Evolutionary conservation across 169 alveolate genomes (phyloP).

Genomic region (Plasmodium vinckei): DNA sequence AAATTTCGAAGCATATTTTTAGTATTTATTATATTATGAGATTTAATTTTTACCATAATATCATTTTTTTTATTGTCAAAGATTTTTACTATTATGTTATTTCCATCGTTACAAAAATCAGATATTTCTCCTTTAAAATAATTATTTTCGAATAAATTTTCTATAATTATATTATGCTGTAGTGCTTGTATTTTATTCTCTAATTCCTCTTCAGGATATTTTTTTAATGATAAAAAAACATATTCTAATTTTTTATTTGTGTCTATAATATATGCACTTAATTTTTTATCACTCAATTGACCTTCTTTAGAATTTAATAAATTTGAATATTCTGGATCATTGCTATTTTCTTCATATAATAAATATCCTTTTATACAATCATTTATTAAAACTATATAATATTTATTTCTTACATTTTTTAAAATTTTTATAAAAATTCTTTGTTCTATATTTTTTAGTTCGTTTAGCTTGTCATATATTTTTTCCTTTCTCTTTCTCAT

Average conservation of each 20-base stretch:
- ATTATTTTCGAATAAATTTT: slow-evolving; percentile 69
- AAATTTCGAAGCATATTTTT: slow-evolving; percentile 64
- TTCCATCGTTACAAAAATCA: slow-evolving; percentile 72
- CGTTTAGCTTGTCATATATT: slow-evolving; percentile 61
- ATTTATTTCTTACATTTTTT: slow-evolving; percentile 74
- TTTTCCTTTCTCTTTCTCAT: slow-evolving; percentile 69
- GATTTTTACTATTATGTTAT: slow-evolving; percentile 65
- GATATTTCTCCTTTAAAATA: slow-evolving; percentile 68
- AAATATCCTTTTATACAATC: slow-evolving; percentile 71
- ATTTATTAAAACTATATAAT: slow-evolving; percentile 62
- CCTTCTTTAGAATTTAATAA: background rate
- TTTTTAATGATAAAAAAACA: slow-evolving; percentile 55
- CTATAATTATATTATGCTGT: slow-evolving; percentile 56
- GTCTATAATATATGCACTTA: slow-evolving; percentile 75
- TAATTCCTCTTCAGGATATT: slow-evolving; percentile 15
- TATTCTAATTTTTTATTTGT: slow-evolving; percentile 72
- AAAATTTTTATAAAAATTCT: slow-evolving; percentile 62
- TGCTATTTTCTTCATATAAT: slow-evolving; percentile 36
- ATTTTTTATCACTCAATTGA: background rate
- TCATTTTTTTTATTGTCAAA: slow-evolving; percentile 50
- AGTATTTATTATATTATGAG: slow-evolving; percentile 72
- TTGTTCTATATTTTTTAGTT: slow-evolving; percentile 58
- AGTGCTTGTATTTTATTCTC: slow-evolving; percentile 24
- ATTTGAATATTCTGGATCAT: background rate
- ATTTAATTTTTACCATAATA: slow-evolving; percentile 66